These are phyloP conservation scores for Seminavis robusta DNA, from an alignment of 108 stramenopile genomes.

Conservation along the genomic window DNA sequence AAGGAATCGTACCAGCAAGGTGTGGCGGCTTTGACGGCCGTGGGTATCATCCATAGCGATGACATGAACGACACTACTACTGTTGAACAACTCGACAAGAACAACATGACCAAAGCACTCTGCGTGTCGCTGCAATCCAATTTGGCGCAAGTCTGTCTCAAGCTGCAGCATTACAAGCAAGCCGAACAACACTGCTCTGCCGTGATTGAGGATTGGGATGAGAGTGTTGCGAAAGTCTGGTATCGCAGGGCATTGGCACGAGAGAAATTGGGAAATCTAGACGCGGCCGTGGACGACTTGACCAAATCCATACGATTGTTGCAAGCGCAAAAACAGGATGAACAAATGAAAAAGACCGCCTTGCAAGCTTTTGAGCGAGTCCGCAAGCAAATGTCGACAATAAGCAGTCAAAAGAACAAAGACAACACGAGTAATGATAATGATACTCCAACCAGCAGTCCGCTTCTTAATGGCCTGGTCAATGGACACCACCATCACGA, in stretches of 20 bases:
- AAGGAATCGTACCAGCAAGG: conserved; percentile 21
- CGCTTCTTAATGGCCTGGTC: neutral
- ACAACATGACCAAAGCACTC: conserved; percentile 22
- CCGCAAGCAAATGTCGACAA: neutral
- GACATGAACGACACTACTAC: neutral
- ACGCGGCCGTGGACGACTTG: conserved; percentile 24
- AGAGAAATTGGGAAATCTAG: conserved; percentile 18
- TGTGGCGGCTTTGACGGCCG: neutral
- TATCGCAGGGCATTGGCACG: conserved; percentile 38
- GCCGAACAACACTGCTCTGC: neutral
- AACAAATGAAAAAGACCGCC: neutral
- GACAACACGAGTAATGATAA: neutral
- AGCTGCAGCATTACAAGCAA: conserved; percentile 1
- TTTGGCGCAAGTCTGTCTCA: neutral
- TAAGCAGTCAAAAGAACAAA: neutral
- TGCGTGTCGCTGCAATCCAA: neutral
- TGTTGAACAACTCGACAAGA: conserved; percentile 10
- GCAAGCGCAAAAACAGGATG: conserved; percentile 1
- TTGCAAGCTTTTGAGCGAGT: neutral
- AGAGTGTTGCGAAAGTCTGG: no score
- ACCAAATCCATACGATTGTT: conserved; percentile 16
- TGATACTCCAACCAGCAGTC: no score
- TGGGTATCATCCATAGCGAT: neutral
- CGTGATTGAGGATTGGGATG: no score
- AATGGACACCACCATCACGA: neutral